Percentiles rank a stretch among this genome's conserved stretches.
These are phyloP conservation scores for Aspergillus incahuasiensis DNA, from an alignment of 495 filamentous ascomycete species.

Conservation along the genomic window DNA sequence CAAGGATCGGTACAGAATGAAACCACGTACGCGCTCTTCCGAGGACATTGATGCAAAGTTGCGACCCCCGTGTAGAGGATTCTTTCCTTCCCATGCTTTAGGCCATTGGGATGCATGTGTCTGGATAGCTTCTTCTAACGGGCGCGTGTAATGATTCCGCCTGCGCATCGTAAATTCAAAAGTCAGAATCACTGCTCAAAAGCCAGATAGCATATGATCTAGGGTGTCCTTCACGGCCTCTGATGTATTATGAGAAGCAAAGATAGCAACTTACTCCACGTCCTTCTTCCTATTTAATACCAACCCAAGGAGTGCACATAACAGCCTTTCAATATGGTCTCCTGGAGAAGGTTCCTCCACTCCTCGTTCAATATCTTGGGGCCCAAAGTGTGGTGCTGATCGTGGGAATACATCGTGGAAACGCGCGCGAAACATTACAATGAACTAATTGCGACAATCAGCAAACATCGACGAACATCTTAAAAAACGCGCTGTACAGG, in stretches of 20 bases:
- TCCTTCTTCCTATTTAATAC: constrained; percentile 96
- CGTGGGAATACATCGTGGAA: constrained; percentile 86
- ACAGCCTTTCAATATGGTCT: constrained; percentile 76
- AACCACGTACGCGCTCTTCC: constrained; percentile 65
- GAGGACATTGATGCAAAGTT: constrained; percentile 77
- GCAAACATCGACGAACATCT: constrained; percentile 28
- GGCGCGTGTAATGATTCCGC: constrained; percentile 73
- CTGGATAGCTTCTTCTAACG: constrained; percentile 87
- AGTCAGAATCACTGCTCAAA: constrained; percentile 1
- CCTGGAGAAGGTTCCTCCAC: constrained; percentile 72
- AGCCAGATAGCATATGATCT: not conserved
- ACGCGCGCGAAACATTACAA: constrained; percentile 94
- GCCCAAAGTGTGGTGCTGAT: constrained; percentile 80
- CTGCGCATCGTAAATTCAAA: constrained; percentile 19
- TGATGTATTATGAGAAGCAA: not conserved
- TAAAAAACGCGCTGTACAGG: constrained; percentile 34
- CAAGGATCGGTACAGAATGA: not conserved
- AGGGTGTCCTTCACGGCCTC: not conserved
- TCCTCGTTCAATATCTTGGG: constrained; percentile 89
- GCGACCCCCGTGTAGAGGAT: constrained; percentile 71
- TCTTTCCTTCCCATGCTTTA: constrained; percentile 76
- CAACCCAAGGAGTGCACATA: constrained; percentile 83
- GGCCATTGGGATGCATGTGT: constrained; percentile 88
- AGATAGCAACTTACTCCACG: constrained; percentile 74
- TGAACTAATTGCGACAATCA: constrained; percentile 64